Evolutionary conservation across 2,329 filamentous ascomycete species (phyloP).

Genomic region (Calycina marina): DNA sequence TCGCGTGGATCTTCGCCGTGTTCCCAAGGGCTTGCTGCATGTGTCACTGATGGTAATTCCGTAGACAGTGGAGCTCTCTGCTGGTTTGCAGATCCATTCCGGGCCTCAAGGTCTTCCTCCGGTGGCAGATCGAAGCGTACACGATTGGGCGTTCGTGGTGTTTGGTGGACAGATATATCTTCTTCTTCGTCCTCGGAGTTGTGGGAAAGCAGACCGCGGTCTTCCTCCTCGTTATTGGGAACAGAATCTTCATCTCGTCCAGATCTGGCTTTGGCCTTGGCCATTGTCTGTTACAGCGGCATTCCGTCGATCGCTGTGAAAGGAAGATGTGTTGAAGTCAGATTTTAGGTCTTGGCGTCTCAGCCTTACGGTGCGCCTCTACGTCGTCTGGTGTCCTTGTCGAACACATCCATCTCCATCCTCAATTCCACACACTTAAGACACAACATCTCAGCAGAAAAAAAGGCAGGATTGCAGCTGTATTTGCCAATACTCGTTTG

Average conservation of each 20-base stretch:
- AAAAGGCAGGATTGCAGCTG: too few relatives aligned
- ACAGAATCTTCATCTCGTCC: conserved; percentile 17
- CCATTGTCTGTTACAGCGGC: too few relatives aligned
- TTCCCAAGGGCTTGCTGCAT: conserved; percentile 31
- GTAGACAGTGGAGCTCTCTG: conserved; percentile 30
- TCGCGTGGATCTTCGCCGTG: conserved; percentile 29
- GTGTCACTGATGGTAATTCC: conserved; percentile 63
- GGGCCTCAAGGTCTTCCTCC: conserved; percentile 14
- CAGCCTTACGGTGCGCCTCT: too few relatives aligned
- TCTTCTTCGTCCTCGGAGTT: conserved; percentile 19
- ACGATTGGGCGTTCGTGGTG: conserved; percentile 21
- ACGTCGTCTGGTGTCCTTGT: too few relatives aligned
- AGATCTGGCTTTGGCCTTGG: conserved; percentile 26
- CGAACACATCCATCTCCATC: too few relatives aligned
- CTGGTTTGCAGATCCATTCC: conserved; percentile 30
- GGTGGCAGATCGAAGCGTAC: conserved; percentile 23
- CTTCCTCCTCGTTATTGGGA: conserved; percentile 22
- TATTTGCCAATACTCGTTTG: too few relatives aligned
- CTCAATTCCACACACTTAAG: too few relatives aligned
- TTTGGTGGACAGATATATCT: conserved; percentile 19
- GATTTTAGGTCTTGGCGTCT: too few relatives aligned
- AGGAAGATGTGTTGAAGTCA: too few relatives aligned
- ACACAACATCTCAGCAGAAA: too few relatives aligned
- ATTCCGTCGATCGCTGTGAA: too few relatives aligned
- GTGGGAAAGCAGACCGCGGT: conserved; percentile 25